Conservation (phyloP, 2,329 filamentous ascomycete species). For the Monosporascus ibericus region DNA sequence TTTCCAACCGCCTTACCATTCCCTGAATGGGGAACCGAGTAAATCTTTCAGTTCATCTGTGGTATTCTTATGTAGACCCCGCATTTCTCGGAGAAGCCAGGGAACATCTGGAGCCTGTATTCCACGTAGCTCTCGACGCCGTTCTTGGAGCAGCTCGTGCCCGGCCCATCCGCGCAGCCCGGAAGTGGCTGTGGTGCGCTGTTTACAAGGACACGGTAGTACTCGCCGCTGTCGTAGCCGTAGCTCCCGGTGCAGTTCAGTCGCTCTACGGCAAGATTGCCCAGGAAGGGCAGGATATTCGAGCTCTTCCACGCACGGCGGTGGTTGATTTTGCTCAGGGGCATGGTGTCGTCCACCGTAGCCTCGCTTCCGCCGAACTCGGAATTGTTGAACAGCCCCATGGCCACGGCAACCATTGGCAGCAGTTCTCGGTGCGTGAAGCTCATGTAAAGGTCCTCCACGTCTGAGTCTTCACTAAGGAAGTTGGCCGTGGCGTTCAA, state of each 20-base stretch:
- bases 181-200: constrained; percentile 36
- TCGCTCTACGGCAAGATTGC: constrained; percentile 61
- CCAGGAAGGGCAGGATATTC: constrained; percentile 57
- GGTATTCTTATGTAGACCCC: constrained; percentile 21
- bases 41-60: constrained; percentile 24
- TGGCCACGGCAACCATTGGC: constrained; percentile 58
- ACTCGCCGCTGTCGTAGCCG: constrained; percentile 47
- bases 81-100: constrained; percentile 35
- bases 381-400: constrained; percentile 66
- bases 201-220: constrained; percentile 40
- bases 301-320: constrained; percentile 58
- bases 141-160: constrained; percentile 34
- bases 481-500: constrained; percentile 53
- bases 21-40: constrained; percentile 16
- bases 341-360: constrained; percentile 57
- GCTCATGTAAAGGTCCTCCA: constrained; percentile 57
- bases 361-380: constrained; percentile 43
- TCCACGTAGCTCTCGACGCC: constrained; percentile 34
- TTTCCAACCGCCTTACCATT: constrained; percentile 25
- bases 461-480: constrained; percentile 29
- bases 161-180: constrained; percentile 37
- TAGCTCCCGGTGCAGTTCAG: constrained; percentile 53
- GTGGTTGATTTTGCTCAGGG: constrained; percentile 55
- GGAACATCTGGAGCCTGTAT: constrained; percentile 30
- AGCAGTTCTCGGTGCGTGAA: constrained; percentile 67